Evolutionary conservation across 2,329 filamentous ascomycete genomes (phyloP).

Genomic region (Mycogone perniciosa): DNA sequence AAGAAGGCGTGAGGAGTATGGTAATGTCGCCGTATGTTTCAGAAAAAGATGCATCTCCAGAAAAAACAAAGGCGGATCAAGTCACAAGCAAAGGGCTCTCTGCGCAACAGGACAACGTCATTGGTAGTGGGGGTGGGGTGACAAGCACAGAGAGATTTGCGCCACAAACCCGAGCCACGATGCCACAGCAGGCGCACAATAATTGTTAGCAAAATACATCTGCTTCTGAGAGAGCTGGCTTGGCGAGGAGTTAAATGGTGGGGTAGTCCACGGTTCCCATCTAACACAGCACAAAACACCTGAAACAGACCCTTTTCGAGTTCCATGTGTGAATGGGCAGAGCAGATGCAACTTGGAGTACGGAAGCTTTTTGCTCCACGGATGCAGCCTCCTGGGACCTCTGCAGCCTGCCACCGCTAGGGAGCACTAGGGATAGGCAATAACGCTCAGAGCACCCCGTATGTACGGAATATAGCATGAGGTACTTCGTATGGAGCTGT

Average conservation of each 20-base stretch:
- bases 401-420: not conserved
- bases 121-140: conserved; percentile 1
- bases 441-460: not conserved
- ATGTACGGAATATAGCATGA: not conserved
- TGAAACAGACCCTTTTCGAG: not conserved
- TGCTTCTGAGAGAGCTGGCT: no score
- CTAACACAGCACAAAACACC: not conserved
- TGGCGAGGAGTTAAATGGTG: not conserved
- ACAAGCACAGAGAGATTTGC: not conserved
- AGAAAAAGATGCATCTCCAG: no score
- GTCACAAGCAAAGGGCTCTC: no score
- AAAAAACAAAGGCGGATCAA: no score
- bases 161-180: no score
- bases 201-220: no score
- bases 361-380: not conserved
- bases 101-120: not conserved
- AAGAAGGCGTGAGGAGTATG: no score
- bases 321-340: no score
- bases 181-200: no score
- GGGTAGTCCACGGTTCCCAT: not conserved
- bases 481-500: not conserved
- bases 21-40: no score
- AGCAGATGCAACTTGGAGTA: no score
- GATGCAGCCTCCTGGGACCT: conserved; percentile 1
- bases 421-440: not conserved